Base-by-base conservation (phyloP, 2,329 filamentous ascomycete genomes). In the Ophiostoma novo-ulmi region DNA sequence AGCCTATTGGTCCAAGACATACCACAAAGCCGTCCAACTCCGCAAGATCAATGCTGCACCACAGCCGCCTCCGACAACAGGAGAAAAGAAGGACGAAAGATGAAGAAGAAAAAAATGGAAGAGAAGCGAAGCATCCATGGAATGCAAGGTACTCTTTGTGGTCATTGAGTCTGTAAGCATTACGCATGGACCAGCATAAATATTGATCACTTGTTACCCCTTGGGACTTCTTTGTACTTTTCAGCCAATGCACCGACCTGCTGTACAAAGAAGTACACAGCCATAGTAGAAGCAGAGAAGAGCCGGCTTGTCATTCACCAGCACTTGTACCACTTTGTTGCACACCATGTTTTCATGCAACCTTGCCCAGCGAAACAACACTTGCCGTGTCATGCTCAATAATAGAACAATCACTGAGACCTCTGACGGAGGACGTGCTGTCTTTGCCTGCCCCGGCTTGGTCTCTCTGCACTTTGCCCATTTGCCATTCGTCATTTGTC, bases 41-140 rank as follows among this genome's bases (percentile, higher is more conserved):
- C 67, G 67, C 70, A 71, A 63, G 58, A 36, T 58, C 44, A 67
- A 69, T 58, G 67, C 69, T n/a, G 39, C 52, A 35, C n/a, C 39
- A 68, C 10, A 31, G n/a, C 11, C 26, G 52, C 22, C 52, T 58
- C 52, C 22, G 55, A 70, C 20, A 31, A 38, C 14, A 22, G 6
- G n/a, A 22, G 20, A 61, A 26, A 67, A 20, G 22, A 48, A 22
- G 67, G 35, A 20, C 44, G 13, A 44, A 58, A 5, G 41, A 14
- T n/a, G 3, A 39, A 26, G n/a, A 55, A 6, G 39, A 38, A 61
- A 26, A 52, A 52, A 31, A 38, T 14, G 35, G 20, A 63, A 20
- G 14, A 36, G 20, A 36, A 36, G 36, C 44, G 44, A 48, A 48
- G n/a, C 44, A 48, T 48, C 17, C 6, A 7, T 44, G 41, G 44